Evolutionary conservation across 1,284 basidiomycete species (phyloP).

Genomic region (Papiliotrema nemorosa): DNA sequence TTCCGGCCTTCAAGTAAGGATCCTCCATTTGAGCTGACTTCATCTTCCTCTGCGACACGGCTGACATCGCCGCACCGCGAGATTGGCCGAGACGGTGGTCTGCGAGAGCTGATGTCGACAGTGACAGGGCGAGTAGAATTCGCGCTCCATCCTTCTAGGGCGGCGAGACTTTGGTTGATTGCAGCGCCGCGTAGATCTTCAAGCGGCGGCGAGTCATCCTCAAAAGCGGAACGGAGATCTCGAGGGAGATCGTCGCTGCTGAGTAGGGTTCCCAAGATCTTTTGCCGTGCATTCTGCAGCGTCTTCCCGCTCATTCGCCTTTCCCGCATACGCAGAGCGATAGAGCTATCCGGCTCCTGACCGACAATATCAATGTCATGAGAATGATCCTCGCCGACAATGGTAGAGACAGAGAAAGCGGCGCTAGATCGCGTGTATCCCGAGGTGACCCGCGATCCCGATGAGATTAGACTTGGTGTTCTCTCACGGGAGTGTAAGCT

Average conservation of each 20-base stretch:
- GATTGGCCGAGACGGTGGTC: conserved; percentile 13
- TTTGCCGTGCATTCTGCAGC: conserved; percentile 39
- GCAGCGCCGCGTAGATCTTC: conserved; percentile 30
- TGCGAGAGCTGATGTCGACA: conserved; percentile 3
- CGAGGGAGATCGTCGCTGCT: conserved; percentile 27
- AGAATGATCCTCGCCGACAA: conserved; percentile 26
- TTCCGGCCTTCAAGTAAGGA: conserved; percentile 3
- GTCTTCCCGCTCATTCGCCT: conserved; percentile 37
- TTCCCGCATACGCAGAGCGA: conserved; percentile 6
- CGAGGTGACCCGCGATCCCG: conserved; percentile 32
- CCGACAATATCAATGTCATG: conserved; percentile 20
- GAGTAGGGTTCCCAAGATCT: conserved; percentile 36
- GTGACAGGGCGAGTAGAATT: conserved; percentile 1
- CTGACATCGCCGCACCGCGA: conserved; percentile 19
- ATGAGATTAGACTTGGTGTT: conserved; percentile 41
- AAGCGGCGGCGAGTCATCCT: background rate
- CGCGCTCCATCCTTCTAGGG: conserved; percentile 28
- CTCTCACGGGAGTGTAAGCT: conserved; percentile 31
- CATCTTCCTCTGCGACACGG: conserved; percentile 26
- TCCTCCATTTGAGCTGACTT: conserved; percentile 5
- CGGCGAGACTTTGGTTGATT: conserved; percentile 33
- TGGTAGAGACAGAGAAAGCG: conserved; percentile 23
- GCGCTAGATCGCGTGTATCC: conserved; percentile 38
- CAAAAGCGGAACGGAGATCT: conserved; percentile 5
- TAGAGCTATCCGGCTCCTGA: conserved; percentile 18